Base-by-base conservation (phyloP, 164 flowering plant species). In the Umbilicus rupestris region DNA sequence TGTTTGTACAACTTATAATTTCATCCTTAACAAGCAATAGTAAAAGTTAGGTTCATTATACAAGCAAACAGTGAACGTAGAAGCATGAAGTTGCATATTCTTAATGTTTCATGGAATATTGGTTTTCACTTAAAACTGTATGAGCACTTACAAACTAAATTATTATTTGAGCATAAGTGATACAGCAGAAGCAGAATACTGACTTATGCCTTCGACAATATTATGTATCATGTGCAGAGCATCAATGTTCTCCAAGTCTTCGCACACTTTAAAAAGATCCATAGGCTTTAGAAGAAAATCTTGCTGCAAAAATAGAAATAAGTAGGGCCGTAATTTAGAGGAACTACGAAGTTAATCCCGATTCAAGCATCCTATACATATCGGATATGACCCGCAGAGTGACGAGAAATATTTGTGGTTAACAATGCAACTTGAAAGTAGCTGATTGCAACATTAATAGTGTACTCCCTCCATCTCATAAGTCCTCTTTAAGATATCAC, bases 121-220 rank as follows among this genome's bases (percentile, higher is more conserved):
- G 4, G 3, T 8, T 22, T 55, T 12, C 15, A 55, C 4, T 28
- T 26, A 2, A 26, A n/a, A n/a, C n/a, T n/a, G n/a, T n/a, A 55
- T 28, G 17, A 26, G 60, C 12, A 17, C 57, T 50, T 50, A 22
- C 17, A 11, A 55, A 28, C 4, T 24, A 28, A 26, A 11, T 55
- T 55, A 55, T 62, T 5, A 62, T 35, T 31, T 35, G n/a, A n/a
- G n/a, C n/a, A n/a, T n/a, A n/a, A n/a, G n/a, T n/a, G n/a, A n/a
- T n/a, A n/a, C n/a, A 59, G 8, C 11, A 42, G 73, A 42, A 63
- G 31, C 4, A 66, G 64, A n/a, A n/a, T 69, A 85, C 93, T 87
- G 19, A 94, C 99, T 82, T 69, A 91, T 91, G 70, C 96, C 97
- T 72, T 76, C 82, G 74, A 89, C 85, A 35, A 94, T 78, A 75